These are phyloP conservation scores for Trichoderma koningii DNA, from an alignment of 2,329 filamentous ascomycete genomes.

Conservation along the genomic window DNA sequence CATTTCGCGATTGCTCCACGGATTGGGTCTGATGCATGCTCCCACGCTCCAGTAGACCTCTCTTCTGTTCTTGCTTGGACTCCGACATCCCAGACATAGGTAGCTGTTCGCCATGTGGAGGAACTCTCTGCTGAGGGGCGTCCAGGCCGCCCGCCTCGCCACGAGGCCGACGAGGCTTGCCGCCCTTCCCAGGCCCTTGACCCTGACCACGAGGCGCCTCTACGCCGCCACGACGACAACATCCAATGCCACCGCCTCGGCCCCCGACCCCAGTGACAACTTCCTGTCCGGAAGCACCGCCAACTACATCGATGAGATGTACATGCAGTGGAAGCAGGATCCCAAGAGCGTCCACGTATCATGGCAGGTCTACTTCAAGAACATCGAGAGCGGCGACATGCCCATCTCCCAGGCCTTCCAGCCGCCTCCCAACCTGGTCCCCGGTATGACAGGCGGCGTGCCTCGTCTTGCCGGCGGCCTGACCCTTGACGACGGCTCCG, in stretches of 20 bases:
- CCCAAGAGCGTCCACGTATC: constrained; percentile 93
- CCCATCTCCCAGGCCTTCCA: constrained; percentile 96
- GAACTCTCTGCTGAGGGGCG: constrained; percentile 20
- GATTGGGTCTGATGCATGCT: constrained; percentile 33
- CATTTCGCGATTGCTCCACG: constrained; percentile 42
- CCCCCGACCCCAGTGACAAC: constrained; percentile 84
- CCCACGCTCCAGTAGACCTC: constrained; percentile 35
- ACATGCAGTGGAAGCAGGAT: constrained; percentile 94
- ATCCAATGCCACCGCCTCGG: constrained; percentile 49
- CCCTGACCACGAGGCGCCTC: constrained; percentile 53
- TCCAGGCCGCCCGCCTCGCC: constrained; percentile 24
- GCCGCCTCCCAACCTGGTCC: constrained; percentile 88
- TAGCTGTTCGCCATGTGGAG: constrained; percentile 25
- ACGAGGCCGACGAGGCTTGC: constrained; percentile 41
- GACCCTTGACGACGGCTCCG: constrained; percentile 68
- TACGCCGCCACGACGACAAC: constrained; percentile 47
- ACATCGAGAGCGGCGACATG: constrained; percentile 98
- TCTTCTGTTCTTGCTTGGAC: constrained; percentile 21
- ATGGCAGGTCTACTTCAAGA: constrained; percentile 99
- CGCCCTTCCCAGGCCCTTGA: constrained; percentile 52
- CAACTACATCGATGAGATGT: constrained; percentile 99
- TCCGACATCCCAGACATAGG: no score
- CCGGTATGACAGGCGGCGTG: constrained; percentile 76
- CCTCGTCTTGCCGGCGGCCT: constrained; percentile 71
- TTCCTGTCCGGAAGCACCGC: constrained; percentile 96